Evolutionary conservation across 768 basidiomycete genomes (phyloP).

Genomic region (Lanmaoa rubissima): DNA sequence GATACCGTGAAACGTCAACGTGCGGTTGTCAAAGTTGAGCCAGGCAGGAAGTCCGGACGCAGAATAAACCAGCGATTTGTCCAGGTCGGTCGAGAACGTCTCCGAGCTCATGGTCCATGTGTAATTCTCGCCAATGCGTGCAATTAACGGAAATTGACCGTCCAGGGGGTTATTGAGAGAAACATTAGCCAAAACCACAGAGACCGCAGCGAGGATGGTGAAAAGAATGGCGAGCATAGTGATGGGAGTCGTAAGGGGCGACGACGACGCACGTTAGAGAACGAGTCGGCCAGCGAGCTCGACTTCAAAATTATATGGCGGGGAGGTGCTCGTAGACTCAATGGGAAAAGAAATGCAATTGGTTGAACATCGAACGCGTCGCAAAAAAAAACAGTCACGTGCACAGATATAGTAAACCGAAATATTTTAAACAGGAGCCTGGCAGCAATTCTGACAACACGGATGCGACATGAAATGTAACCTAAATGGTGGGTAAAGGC

Average conservation of each 20-base stretch:
- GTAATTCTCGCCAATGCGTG: slow-evolving; percentile 61
- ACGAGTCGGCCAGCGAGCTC: slow-evolving; percentile 63
- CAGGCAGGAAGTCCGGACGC: slow-evolving; percentile 65
- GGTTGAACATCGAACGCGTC: slow-evolving; percentile 17
- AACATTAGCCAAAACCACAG: slow-evolving; percentile 43
- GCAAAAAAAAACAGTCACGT: slow-evolving; percentile 27
- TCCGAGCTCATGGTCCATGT: slow-evolving; percentile 63
- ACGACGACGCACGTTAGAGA: slow-evolving; percentile 36
- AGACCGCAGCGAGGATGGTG: slow-evolving; percentile 39
- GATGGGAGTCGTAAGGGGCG: slow-evolving; percentile 49
- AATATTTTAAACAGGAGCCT: slow-evolving; percentile 5
- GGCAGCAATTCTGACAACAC: slow-evolving; percentile 6
- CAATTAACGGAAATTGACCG: slow-evolving; percentile 76
- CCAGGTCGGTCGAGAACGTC: slow-evolving; percentile 60
- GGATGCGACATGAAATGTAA: slow-evolving; percentile 13
- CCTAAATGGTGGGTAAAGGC: slow-evolving; percentile 21
- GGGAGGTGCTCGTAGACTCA: not conserved
- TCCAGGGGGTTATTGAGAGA: slow-evolving; percentile 59
- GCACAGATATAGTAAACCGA: slow-evolving; percentile 12
- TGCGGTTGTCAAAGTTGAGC: slow-evolving; percentile 67
- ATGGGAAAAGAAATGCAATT: slow-evolving; percentile 14
- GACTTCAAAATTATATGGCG: slow-evolving; percentile 24
- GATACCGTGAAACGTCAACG: slow-evolving; percentile 64
- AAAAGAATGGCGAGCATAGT: slow-evolving; percentile 68
- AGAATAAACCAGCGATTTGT: slow-evolving; percentile 47